Conservation (phyloP, 2,329 filamentous ascomycete genomes). For the Alternaria novae-zelandiae region DNA sequence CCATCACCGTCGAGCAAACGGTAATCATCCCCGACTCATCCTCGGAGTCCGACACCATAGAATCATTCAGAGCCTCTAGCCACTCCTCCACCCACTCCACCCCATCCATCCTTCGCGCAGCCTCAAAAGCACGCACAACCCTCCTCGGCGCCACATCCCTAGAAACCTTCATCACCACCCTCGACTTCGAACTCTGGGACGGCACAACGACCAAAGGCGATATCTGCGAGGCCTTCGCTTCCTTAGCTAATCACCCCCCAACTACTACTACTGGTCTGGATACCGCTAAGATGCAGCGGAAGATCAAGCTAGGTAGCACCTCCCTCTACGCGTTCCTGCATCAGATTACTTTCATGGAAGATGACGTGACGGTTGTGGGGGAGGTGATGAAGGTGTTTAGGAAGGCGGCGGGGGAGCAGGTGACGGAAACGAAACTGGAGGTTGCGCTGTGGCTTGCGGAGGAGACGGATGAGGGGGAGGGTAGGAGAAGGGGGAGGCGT, state of each 20-base stretch:
- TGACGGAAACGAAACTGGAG: neutral
- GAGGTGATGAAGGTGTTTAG: neutral
- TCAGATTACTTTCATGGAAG: neutral
- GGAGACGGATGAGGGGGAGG: neutral
- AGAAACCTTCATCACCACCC: neutral
- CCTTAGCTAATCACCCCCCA: neutral
- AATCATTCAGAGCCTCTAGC: neutral
- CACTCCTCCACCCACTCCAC: neutral
- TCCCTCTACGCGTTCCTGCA: neutral
- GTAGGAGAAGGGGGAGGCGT: no score
- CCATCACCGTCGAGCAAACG: neutral
- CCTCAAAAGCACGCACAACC: neutral
- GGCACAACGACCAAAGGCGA: conserved; percentile 1
- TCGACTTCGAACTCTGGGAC: neutral
- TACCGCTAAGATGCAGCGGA: neutral
- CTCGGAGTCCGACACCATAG: neutral
- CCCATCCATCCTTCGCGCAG: neutral
- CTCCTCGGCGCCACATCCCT: conserved; percentile 2
- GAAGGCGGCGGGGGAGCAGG: neutral
- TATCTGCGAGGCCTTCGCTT: conserved; percentile 1
- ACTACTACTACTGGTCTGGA: neutral
- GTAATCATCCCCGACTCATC: neutral
- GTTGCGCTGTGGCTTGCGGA: neutral
- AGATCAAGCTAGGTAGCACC: neutral
- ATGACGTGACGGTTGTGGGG: neutral